Base-by-base conservation (phyloP, 2,329 filamentous ascomycete species). In the Aureobasidium pullulans region DNA sequence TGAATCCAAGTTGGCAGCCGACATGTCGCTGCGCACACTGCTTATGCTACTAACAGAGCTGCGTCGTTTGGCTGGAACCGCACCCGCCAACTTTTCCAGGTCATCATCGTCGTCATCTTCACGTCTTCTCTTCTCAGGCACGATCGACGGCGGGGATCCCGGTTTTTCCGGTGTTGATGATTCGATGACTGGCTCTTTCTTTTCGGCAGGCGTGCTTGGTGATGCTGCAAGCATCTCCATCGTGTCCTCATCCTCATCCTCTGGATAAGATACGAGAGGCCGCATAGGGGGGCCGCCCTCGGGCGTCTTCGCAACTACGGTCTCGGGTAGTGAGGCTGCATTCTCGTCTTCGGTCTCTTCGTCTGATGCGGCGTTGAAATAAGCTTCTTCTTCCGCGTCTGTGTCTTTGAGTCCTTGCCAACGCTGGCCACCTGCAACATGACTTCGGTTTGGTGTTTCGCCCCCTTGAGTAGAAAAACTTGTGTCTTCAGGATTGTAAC, bases 71-170 rank as follows among this genome's bases (percentile, higher is more conserved):
- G 69, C 70, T 49, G 73, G 68, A n/a, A 69, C 67, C 8, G 29
- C 29, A 15, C 65, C 64, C 64, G 89, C 84, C 66, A 96, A 80
- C 73, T 94, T 96, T 58, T 86, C 85, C n/a, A 97, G 76, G 64
- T 96, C 92, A 59, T 96, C 92, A 47, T 96, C 93, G 62, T 96
- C 90, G 63, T 96, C 90, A 60, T 96, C 93, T 70, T 96, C 92
- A 66, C 94, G 84, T 49, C 93, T 84, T 49, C 93, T 87, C 74
- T 97, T 97, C 71, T 96, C 90, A 0, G 90, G 88, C 16, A 96
- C 75, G 57, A 90, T 83, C 72, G 96, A 90, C 0, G 86, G 88
- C 3, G 87, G 86, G 6, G 57, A 59, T 6, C 39, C 57, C n/a
- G 23, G 69, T n/a, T 68, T 66, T 39, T 61, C 62, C 71, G 63